Conservation (phyloP, 257 asterid genomes). For the Nicotiana attenuata region DNA sequence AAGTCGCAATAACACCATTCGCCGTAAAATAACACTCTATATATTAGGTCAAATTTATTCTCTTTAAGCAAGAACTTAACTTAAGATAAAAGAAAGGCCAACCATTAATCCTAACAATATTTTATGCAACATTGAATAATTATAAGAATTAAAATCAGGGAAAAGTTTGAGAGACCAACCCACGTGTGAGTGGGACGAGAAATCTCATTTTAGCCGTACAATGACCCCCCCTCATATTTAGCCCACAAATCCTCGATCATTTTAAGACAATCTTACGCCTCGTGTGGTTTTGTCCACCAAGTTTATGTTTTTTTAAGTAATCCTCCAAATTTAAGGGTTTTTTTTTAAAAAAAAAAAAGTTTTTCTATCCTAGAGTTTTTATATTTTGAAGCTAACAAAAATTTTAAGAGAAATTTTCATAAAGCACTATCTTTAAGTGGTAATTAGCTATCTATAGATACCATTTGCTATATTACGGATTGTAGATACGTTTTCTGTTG, state of each 20-base stretch:
- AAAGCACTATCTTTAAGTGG: too few species aligned
- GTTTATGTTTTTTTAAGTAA: background rate
- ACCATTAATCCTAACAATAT: background rate
- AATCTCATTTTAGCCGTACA: background rate
- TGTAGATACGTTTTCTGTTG: too few species aligned
- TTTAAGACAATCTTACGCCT: background rate
- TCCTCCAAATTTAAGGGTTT: background rate
- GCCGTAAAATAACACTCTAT: too few species aligned
- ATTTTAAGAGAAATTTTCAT: too few species aligned
- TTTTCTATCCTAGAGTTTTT: too few species aligned
- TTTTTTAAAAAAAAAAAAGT: too few species aligned
- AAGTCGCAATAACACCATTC: too few species aligned
- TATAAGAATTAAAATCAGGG: background rate
- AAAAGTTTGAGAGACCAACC: background rate
- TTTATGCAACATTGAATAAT: background rate
- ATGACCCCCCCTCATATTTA: background rate
- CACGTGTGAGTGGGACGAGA: conserved; percentile 16
- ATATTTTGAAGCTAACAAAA: too few species aligned
- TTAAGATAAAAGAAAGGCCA: background rate
- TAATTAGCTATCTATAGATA: too few species aligned
- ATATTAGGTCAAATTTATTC: too few species aligned
- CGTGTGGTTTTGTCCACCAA: conserved; percentile 8
- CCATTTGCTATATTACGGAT: too few species aligned
- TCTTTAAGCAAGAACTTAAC: background rate
- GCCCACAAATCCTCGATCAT: background rate